phyloP scores from a whole-genome alignment of 2,329 filamentous ascomycete genomes.

The Fusarium mangiferae region DNA sequence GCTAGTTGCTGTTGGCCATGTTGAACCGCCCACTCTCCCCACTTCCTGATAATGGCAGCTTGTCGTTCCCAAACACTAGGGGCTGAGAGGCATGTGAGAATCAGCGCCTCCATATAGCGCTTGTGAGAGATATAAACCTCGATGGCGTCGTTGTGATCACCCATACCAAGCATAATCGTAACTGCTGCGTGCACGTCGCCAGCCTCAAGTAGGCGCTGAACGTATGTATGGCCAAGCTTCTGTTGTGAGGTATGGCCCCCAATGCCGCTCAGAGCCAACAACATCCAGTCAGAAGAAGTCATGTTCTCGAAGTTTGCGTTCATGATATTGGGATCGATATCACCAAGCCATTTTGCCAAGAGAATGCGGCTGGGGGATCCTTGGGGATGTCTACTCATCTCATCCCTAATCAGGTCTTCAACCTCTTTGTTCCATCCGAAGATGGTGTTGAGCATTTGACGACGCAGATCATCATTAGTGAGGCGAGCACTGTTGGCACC shows the following conservation, averaged over 20 bases:
- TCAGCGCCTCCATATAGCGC: constrained; percentile 90
- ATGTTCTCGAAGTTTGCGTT: constrained; percentile 84
- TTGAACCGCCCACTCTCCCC: constrained; percentile 91
- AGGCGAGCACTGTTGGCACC: constrained; percentile 66
- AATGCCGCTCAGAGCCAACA: constrained; percentile 90
- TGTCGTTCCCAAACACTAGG: constrained; percentile 92
- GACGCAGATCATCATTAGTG: constrained; percentile 82
- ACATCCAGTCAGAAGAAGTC: constrained; percentile 96
- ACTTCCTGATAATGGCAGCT: constrained; percentile 87
- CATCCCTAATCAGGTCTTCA: constrained; percentile 83
- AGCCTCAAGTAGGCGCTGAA: constrained; percentile 87
- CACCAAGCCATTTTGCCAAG: constrained; percentile 91
- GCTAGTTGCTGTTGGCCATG: constrained; percentile 90
- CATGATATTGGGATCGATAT: constrained; percentile 84
- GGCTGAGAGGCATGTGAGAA: constrained; percentile 85
- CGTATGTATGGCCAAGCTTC: constrained; percentile 89
- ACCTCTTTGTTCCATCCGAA: constrained; percentile 95
- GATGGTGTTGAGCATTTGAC: constrained; percentile 91
- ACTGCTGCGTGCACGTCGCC: constrained; percentile 93
- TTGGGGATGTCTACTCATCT: constrained; percentile 77
- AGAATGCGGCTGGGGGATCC: constrained; percentile 84
- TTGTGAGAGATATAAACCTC: constrained; percentile 95
- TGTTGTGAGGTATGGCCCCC: constrained; percentile 80
- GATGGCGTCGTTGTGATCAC: constrained; percentile 92
- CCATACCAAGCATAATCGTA: constrained; percentile 91